These are phyloP conservation scores for Pseudotsuga menziesii DNA, from an alignment of 75 land plant species.

Conservation along the genomic window DNA sequence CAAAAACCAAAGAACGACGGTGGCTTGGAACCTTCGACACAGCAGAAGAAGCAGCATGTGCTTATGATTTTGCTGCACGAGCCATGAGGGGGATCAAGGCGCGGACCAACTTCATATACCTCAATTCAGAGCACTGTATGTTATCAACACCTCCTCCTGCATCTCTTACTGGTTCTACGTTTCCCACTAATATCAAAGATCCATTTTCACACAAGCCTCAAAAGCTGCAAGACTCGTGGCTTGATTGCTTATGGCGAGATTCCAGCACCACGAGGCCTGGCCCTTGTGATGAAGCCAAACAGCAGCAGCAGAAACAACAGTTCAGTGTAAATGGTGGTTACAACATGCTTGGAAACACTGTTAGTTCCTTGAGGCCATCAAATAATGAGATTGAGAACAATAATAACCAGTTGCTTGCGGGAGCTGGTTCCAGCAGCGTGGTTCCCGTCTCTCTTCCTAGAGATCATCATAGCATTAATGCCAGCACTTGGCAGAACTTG, in stretches of 20 bases:
- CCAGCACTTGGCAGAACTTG: neutral
- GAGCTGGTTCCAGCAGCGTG: neutral
- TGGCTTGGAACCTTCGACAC: conserved; percentile 87
- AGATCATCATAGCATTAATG: neutral
- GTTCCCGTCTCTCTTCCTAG: conserved; percentile 9
- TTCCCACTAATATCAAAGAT: neutral
- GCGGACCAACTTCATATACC: conserved; percentile 53
- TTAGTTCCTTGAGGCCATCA: neutral
- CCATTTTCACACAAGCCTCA: neutral
- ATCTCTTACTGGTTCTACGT: neutral
- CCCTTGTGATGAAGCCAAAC: neutral
- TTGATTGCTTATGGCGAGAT: neutral
- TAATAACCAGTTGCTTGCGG: neutral
- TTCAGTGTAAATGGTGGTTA: neutral
- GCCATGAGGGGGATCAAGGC: conserved; percentile 63
- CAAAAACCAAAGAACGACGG: conserved; percentile 49
- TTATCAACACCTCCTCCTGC: conserved; percentile 3
- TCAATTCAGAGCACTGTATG: conserved; percentile 11
- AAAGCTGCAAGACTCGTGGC: neutral
- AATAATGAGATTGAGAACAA: neutral
- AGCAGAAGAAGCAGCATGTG: conserved; percentile 58
- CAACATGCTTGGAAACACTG: neutral
- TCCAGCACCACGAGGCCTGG: neutral
- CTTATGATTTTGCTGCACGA: conserved; percentile 61
- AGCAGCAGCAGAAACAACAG: too few species aligned